Evolutionary conservation across 306 rosid species (phyloP).

Genomic region (Vigna mungo): DNA sequence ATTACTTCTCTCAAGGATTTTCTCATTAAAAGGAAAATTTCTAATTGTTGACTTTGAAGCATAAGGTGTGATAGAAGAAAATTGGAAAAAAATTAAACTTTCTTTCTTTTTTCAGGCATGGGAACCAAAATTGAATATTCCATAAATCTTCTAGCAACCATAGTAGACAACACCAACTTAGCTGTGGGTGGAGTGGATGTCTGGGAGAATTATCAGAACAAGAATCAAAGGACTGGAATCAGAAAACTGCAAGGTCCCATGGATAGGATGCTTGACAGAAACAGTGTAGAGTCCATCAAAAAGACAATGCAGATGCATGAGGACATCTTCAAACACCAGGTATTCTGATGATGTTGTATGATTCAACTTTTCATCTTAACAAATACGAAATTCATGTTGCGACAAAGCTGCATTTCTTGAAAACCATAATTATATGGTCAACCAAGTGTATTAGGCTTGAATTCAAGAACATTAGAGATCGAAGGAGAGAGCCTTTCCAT

Average conservation of each 20-base stretch:
- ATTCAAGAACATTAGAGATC: background rate
- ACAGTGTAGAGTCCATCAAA: constrained; percentile 65
- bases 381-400: constrained; percentile 15
- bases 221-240: constrained; percentile 40
- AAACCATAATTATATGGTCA: constrained; percentile 3
- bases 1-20: constrained; percentile 24
- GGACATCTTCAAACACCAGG: constrained; percentile 83
- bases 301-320: constrained; percentile 93
- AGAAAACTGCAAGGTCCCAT: constrained; percentile 51
- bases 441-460: background rate
- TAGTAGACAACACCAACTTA: constrained; percentile 57
- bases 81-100: background rate
- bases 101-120: constrained; percentile 70
- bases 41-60: constrained; percentile 1
- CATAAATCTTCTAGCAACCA: constrained; percentile 64
- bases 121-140: constrained; percentile 78
- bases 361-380: constrained; percentile 24
- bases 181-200: constrained; percentile 68
- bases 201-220: constrained; percentile 64
- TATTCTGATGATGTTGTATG: constrained; percentile 46
- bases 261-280: constrained; percentile 71
- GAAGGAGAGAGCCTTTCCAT: constrained; percentile 4
- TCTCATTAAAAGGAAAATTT: background rate
- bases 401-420: constrained; percentile 5
- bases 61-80: constrained; percentile 1